Evolutionary conservation across 1,139 yeast species (phyloP).

Genomic region (Sugiyamaella pinicola): DNA sequence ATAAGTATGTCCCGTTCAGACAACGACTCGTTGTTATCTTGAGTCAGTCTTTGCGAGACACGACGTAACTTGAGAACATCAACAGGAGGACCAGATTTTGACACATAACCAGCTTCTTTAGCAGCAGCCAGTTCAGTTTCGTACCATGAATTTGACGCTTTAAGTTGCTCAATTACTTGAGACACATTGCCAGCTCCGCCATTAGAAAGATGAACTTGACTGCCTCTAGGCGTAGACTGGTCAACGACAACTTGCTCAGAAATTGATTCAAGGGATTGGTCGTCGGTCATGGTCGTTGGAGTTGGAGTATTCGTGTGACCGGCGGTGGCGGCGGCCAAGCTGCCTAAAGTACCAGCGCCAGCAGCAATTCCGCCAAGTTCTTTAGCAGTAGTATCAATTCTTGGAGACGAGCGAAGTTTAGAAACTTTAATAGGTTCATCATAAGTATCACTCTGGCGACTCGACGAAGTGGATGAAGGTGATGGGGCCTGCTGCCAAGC

Average conservation of each 20-base stretch:
- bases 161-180: constrained; percentile 37
- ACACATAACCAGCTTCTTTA: constrained; percentile 37
- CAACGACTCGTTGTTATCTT: constrained; percentile 34
- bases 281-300: constrained; percentile 10
- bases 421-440: constrained; percentile 15
- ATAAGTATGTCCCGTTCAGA: constrained; percentile 38
- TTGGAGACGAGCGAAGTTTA: constrained; percentile 15
- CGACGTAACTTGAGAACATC: constrained; percentile 38
- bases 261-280: constrained; percentile 18
- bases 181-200: constrained; percentile 14
- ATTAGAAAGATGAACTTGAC: constrained; percentile 16
- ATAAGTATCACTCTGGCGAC: constrained; percentile 7
- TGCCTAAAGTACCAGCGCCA: constrained; percentile 24
- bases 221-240: constrained; percentile 30
- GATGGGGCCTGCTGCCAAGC: constrained; percentile 28
- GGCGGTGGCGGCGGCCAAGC: constrained; percentile 14
- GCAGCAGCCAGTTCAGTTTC: constrained; percentile 40
- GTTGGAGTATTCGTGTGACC: constrained; percentile 12
- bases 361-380: constrained; percentile 23
- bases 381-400: constrained; percentile 2
- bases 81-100: constrained; percentile 37
- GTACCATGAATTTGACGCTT: constrained; percentile 42
- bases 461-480: constrained; percentile 14
- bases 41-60: constrained; percentile 38
- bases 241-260: constrained; percentile 25